Base-by-base conservation (phyloP, 139 green algal species). In the Micromonas pusilla region DNA sequence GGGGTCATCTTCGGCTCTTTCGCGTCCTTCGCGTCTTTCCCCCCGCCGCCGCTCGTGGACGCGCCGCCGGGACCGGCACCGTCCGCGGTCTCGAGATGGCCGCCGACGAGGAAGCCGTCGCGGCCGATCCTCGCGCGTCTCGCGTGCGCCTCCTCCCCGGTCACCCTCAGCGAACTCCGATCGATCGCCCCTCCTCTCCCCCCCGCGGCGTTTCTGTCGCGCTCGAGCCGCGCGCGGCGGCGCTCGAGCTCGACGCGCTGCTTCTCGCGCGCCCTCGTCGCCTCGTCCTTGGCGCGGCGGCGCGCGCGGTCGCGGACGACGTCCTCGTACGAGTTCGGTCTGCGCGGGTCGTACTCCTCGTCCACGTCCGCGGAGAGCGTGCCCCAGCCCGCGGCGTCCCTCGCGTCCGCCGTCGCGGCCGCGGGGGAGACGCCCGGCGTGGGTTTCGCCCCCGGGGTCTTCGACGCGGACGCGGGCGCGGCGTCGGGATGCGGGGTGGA, bases 281-380 rank as follows among this genome's bases (percentile, higher is more conserved):
- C 73, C 73, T 96, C 92, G 1, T 92, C 90, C n/a, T 90, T 26
- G 2, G 26, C 28, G 19, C 21, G 32, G 32, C 28, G 36, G 28
- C 80, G 28, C 54, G 87, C 83, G n/a, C 79, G 77, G 21, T 75
- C 39, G 0, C 66, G 39, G 0, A 76, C 36, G 32, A 93, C 83
- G 37, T 87, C 87, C 28, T 97, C 91, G 66, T 97, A 98, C 73
- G 96, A 91, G 70, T 97, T 97, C 9, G 93, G 93, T 20, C 82
- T 83, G 21, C 87, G 85, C 0, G 93, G 93, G 77, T 97, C 91
- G 72, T 98, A 97, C 81, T 97, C 93, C 25, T 87, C 78, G 5
- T 39, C 28, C 16, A 87, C 64, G 4, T 75, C 71, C 19, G 57
- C 60, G 45, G 16, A 39, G 23, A 54, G n/a, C 1, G 4, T 6